Conservation (phyloP, 2,329 filamentous ascomycete genomes). For the Beauveria medogensis region DNA sequence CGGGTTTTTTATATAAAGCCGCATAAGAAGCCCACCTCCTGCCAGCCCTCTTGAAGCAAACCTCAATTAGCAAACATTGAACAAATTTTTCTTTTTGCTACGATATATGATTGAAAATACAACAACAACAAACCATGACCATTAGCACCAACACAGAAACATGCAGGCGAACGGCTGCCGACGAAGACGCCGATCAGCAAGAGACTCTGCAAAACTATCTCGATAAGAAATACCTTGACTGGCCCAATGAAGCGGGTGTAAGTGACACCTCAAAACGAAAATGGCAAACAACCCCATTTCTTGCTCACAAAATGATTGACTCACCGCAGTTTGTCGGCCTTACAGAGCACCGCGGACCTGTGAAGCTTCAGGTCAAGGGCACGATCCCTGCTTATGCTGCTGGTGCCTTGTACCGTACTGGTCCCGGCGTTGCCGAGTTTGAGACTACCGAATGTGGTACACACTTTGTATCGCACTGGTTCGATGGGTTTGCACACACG, state of each 20-base stretch:
- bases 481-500: constrained; percentile 58
- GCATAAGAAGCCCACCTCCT: no score
- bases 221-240: constrained; percentile 28
- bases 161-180: constrained; percentile 9
- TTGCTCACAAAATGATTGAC: no score
- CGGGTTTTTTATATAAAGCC: no score
- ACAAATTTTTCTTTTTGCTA: no score
- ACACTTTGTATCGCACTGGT: constrained; percentile 59
- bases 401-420: constrained; percentile 62
- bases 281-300: no score
- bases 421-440: constrained; percentile 53
- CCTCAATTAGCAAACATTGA: no score
- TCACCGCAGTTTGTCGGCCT: constrained; percentile 51
- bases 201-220: constrained; percentile 16
- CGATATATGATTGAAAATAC: no score
- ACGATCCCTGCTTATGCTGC: constrained; percentile 57
- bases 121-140: no score
- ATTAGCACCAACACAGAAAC: constrained; percentile 12
- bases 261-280: constrained; percentile 13
- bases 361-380: constrained; percentile 54
- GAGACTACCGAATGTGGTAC: constrained; percentile 43
- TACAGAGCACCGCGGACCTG: constrained; percentile 50
- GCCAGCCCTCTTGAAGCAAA: no score
- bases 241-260: constrained; percentile 42
- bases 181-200: neutral